phyloP scores from a whole-genome alignment of 306 rosid species.

The Urtica urens region DNA sequence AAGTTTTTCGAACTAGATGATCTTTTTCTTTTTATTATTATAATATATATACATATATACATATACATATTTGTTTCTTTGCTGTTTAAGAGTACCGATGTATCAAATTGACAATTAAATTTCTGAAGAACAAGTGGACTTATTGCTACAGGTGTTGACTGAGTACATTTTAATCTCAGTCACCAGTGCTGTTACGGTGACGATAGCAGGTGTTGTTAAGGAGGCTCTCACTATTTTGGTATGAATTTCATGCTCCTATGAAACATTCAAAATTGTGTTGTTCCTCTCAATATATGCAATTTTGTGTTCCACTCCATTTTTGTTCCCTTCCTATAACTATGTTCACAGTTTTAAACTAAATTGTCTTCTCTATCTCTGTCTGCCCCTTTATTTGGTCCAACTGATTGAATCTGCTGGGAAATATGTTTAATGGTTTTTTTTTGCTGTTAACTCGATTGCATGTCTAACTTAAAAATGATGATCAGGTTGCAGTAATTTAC shows the following conservation, averaged over 20 bases:
- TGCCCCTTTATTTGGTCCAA: too few relatives aligned
- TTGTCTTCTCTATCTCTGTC: not conserved
- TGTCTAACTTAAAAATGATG: conserved; percentile 18
- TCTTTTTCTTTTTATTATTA: not conserved
- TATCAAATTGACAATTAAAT: not conserved
- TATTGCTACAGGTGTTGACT: conserved; percentile 62
- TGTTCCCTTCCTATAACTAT: not conserved
- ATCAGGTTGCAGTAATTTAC: conserved; percentile 88
- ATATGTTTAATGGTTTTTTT: conserved; percentile 1
- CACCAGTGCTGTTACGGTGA: conserved; percentile 95
- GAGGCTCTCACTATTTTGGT: conserved; percentile 97
- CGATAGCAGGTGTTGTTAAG: conserved; percentile 97
- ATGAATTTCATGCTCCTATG: conserved; percentile 17
- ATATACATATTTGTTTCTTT: too few relatives aligned
- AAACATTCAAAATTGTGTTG: conserved; percentile 1
- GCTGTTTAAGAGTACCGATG: not conserved
- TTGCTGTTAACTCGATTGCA: conserved; percentile 5
- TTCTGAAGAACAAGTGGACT: conserved; percentile 11
- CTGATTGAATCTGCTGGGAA: not conserved
- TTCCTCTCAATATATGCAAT: not conserved
- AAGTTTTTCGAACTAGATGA: too few relatives aligned
- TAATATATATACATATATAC: too few relatives aligned
- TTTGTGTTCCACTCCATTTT: not conserved
- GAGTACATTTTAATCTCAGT: conserved; percentile 84
- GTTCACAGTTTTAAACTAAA: too few relatives aligned